Conservation (phyloP, 2,329 filamentous ascomycete species). For the Scedosporium dehoogii region DNA sequence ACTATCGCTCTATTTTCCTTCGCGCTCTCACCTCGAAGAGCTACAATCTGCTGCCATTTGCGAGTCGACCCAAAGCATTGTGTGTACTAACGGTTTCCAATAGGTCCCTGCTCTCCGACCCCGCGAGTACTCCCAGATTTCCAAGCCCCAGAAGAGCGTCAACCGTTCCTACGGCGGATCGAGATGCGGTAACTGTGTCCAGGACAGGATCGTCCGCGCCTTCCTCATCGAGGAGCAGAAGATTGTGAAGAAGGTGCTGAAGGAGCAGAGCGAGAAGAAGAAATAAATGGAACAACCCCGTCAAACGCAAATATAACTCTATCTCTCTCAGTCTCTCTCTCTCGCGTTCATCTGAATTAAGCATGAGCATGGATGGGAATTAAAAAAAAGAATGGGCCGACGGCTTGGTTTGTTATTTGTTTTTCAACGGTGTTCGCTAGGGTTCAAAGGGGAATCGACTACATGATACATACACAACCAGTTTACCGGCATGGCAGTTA, state of each 20-base stretch:
- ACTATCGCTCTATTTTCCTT: not conserved
- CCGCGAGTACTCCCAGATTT: constrained; percentile 94
- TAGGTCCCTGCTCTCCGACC: constrained; percentile 94
- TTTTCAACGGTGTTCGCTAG: constrained; percentile 28
- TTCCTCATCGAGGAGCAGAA: constrained; percentile 99
- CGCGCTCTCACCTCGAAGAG: not conserved
- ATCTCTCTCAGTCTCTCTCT: constrained; percentile 5
- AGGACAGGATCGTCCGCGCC: constrained; percentile 93
- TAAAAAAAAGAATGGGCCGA: constrained; percentile 9
- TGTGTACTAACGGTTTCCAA: constrained; percentile 7
- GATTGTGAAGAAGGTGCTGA: constrained; percentile 99
- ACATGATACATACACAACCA: constrained; percentile 29
- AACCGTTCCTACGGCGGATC: constrained; percentile 97
- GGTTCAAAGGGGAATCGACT: constrained; percentile 23
- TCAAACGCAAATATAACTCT: constrained; percentile 6
- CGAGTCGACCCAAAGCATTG: not conserved
- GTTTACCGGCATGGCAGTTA: constrained; percentile 1
- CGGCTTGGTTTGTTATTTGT: constrained; percentile 10
- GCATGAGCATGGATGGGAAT: constrained; percentile 3
- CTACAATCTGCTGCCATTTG: not conserved
- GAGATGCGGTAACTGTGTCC: constrained; percentile 96
- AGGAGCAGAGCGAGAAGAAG: constrained; percentile 76
- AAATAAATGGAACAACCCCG: constrained; percentile 45
- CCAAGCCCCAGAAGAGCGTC: constrained; percentile 98
- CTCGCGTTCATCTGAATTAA: not conserved